Conservation (phyloP, 805 yeast species). For the Yarrowia sp. region DNA sequence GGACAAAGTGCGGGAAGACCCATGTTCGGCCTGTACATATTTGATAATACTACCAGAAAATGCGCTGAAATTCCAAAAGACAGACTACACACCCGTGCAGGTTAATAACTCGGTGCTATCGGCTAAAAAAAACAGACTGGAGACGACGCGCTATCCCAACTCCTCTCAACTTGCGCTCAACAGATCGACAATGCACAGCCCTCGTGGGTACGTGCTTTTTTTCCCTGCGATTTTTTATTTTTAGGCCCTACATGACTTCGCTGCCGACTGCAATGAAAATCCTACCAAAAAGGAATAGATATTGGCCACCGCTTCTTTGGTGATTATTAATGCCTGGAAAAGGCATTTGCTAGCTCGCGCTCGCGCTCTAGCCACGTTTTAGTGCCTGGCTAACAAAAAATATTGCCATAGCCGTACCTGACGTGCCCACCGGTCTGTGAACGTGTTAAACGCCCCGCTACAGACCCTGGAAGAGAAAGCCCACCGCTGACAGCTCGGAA, state of each 20-base stretch:
- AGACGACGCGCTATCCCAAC: too few relatives aligned
- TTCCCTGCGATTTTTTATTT: not conserved
- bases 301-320: not conserved
- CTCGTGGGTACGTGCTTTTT: conserved; percentile 5
- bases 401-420: not conserved
- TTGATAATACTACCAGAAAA: too few relatives aligned
- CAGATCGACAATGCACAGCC: conserved; percentile 8
- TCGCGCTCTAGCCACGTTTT: not conserved
- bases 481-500: too few relatives aligned
- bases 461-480: too few relatives aligned
- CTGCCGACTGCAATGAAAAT: conserved; percentile 5
- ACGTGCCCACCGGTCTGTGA: not conserved
- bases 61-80: too few relatives aligned
- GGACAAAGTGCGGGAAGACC: too few relatives aligned
- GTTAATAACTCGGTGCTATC: too few relatives aligned
- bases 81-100: too few relatives aligned
- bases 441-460: not conserved
- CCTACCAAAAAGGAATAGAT: conserved; percentile 1
- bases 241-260: not conserved
- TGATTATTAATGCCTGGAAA: not conserved
- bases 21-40: too few relatives aligned
- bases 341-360: too few relatives aligned
- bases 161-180: too few relatives aligned
- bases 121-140: too few relatives aligned
- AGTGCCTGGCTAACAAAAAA: not conserved